Conservation (phyloP, 441 rosid species). For the Aquilaria agallochum region DNA sequence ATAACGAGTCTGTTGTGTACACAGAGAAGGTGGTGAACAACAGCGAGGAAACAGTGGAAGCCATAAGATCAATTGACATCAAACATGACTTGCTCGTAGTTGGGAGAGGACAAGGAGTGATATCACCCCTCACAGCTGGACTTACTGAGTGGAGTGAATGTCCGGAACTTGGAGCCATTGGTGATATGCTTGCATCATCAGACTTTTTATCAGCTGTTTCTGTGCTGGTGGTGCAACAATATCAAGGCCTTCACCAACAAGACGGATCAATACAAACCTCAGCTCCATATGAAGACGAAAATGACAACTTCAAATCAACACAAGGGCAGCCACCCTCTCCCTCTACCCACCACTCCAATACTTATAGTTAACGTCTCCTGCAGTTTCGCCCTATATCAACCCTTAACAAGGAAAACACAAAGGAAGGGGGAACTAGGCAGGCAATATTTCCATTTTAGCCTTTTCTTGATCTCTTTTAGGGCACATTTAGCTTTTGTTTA, state of each 20-base stretch:
- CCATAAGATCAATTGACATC: slow-evolving; percentile 61
- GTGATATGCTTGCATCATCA: slow-evolving; percentile 82
- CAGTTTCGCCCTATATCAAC: neutral
- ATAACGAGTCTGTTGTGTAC: slow-evolving; percentile 36
- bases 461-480: no score
- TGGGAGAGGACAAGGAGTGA: slow-evolving; percentile 79
- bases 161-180: slow-evolving; percentile 91
- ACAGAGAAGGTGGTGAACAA: slow-evolving; percentile 51
- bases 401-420: no score
- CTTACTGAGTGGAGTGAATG: slow-evolving; percentile 89
- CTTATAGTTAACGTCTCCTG: neutral
- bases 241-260: slow-evolving; percentile 21
- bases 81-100: slow-evolving; percentile 67
- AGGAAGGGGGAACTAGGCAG: no score
- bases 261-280: neutral
- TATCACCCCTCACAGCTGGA: slow-evolving; percentile 70
- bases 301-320: no score
- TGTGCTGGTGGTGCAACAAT: slow-evolving; percentile 82
- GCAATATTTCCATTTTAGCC: no score
- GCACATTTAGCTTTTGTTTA: no score
- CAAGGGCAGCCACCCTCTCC: slow-evolving; percentile 11
- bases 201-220: slow-evolving; percentile 71
- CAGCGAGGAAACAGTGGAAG: slow-evolving; percentile 71
- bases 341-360: no score
- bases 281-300: no score